phyloP scores from a whole-genome alignment of 148 eudicot genomes.

The Fagopyrum esculentum region DNA sequence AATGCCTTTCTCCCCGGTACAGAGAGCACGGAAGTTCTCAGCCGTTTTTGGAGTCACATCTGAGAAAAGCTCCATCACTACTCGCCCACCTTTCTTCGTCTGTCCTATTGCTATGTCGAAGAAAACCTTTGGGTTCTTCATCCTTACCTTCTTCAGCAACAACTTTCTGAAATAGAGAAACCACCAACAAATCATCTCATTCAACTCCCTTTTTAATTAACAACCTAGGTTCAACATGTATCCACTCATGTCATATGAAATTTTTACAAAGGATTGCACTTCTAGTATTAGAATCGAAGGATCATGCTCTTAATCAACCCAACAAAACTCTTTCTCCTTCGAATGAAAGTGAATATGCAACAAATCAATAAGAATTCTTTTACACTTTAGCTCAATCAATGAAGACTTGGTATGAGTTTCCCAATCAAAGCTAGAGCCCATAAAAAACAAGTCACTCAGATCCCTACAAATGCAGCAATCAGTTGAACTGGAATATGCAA shows the following conservation, averaged over 20 bases:
- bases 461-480: neutral
- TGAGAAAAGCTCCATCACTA: conserved; percentile 69
- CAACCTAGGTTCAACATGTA: too few relatives aligned
- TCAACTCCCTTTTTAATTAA: too few relatives aligned
- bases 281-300: too few relatives aligned
- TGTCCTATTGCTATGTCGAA: conserved; percentile 74
- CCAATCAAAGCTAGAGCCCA: neutral
- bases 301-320: neutral
- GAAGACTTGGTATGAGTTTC: neutral
- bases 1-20: conserved; percentile 88
- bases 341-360: neutral
- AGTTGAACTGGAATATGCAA: neutral
- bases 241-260: too few relatives aligned
- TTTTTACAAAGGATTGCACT: too few relatives aligned
- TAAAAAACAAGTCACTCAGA: neutral
- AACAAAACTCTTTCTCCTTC: neutral
- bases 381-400: neutral
- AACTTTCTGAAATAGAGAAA: neutral
- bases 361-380: neutral
- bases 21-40: conserved; percentile 81
- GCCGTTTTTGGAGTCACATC: conserved; percentile 73
- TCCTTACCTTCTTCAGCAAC: conserved; percentile 5
- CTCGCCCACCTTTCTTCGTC: conserved; percentile 41
- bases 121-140: conserved; percentile 79
- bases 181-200: neutral